Base-by-base conservation (phyloP, 2,329 filamentous ascomycete genomes). In the Aspergillus puulaauensis region DNA sequence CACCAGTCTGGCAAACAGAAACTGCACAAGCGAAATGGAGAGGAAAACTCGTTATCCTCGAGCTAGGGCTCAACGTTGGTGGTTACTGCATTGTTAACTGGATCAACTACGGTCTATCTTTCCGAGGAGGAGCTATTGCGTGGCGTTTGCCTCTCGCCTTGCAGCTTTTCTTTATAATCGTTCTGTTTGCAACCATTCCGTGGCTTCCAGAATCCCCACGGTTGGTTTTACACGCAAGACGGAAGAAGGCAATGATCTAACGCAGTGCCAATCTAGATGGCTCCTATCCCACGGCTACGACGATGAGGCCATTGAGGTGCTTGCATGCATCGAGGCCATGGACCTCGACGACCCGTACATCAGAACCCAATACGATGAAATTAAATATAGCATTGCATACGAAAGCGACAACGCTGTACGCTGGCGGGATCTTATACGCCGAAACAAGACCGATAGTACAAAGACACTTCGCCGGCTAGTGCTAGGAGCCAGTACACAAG, bases 401-500 rank as follows among this genome's bases (percentile, higher is more conserved):
- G 81, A 83, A 59, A 71, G 73, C 0, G 76, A 82, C 23, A 79
- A 84, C 60, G 71, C 78, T 3, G 74, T 83, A 2, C 71, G 75
- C 1, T 84, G 82, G 77, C 68, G 73, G 3, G 78, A 84, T 1
- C 64, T 84, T 1, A 71, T 75, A 3, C 79, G 80, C 21, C 27
- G 27, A 11, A 77, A 76, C 41, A 78, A 78, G 21, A 54, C 63
- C 17, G 57, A 64, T 19, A 69, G 71, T 19, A 83, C 80, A 1
- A 76, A 77, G 46, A 83, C 79, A 0, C 71, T 84, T 9, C 75
- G 82, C 6, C 75, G 82, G 15, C 52, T 84, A 1, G 52, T 84
- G 3, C 76, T 85, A 0, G 82, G 82, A 3, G 79, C 79, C 64
- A 83, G 83, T 1, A 82, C 83, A 0, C 81, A 83, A 49, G 75